A percentile compares a stretch with the other conserved stretches of the same genome.
Evolutionary conservation across 2,329 filamentous ascomycete genomes (phyloP).

Genomic region (Paracoccidioides lutzii): DNA sequence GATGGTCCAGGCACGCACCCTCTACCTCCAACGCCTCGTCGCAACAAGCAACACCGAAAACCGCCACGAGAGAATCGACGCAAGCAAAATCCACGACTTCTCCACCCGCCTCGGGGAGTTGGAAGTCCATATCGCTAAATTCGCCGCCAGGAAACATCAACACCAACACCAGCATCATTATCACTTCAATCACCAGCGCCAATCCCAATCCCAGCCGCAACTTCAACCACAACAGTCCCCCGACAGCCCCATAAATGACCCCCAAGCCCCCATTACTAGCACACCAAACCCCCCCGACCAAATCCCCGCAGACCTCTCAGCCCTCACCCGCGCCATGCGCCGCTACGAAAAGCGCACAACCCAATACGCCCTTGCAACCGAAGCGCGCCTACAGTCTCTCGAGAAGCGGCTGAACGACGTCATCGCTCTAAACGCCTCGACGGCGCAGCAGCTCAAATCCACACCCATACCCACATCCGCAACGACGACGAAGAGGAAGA

Average conservation of each 20-base stretch:
- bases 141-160: constrained; percentile 16
- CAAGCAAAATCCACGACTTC: constrained; percentile 41
- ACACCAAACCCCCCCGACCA: constrained; percentile 37
- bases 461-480: too few relatives aligned
- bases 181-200: background rate
- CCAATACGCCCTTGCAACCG: constrained; percentile 60
- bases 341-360: constrained; percentile 83
- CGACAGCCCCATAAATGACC: constrained; percentile 14
- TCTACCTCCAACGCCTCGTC: constrained; percentile 68
- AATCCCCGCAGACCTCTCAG: constrained; percentile 69
- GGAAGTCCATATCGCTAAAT: constrained; percentile 44
- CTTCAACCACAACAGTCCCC: constrained; percentile 27
- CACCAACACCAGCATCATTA: constrained; percentile 7
- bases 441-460: constrained; percentile 1
- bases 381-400: constrained; percentile 58
- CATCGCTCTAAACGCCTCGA: constrained; percentile 53
- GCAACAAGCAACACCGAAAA: constrained; percentile 19
- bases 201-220: constrained; percentile 13
- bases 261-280: constrained; percentile 24
- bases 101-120: constrained; percentile 55
- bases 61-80: constrained; percentile 16
- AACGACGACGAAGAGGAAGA: too few relatives aligned
- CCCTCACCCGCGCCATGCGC: constrained; percentile 73
- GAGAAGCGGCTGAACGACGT: constrained; percentile 63
- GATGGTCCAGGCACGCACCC: constrained; percentile 63